These are phyloP conservation scores for Beauveria sp. DNA, from an alignment of 2,329 filamentous ascomycete species.

Conservation along the genomic window DNA sequence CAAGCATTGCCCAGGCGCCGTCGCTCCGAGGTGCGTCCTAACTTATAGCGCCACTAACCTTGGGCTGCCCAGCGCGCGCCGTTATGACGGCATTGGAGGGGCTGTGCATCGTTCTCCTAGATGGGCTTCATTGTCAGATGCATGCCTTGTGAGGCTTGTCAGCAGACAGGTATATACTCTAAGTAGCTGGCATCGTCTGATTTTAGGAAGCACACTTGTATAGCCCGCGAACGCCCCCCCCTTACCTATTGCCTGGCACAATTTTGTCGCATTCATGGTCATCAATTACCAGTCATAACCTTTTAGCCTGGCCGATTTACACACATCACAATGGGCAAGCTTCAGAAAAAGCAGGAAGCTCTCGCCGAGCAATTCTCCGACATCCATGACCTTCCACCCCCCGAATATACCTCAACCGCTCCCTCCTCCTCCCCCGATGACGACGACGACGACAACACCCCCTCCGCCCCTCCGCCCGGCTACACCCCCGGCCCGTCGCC, in stretches of 20 bases:
- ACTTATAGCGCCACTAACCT: neutral
- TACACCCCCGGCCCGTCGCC: slow-evolving; percentile 8
- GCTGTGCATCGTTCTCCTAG: neutral
- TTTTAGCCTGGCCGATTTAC: neutral
- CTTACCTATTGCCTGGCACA: no score
- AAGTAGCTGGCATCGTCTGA: neutral
- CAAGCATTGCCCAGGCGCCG: no score
- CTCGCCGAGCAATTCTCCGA: neutral
- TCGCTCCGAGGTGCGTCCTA: no score
- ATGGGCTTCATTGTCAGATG: neutral
- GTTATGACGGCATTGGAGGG: neutral
- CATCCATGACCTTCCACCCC: neutral
- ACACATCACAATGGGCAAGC: slow-evolving; percentile 3
- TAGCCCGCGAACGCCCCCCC: no score
- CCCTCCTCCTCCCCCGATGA: neutral
- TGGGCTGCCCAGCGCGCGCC: neutral
- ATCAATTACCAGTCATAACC: neutral
- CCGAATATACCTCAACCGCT: neutral
- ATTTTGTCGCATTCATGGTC: no score
- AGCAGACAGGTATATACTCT: neutral
- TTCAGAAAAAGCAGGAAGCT: slow-evolving; percentile 3
- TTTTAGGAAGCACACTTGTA: neutral
- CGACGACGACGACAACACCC: neutral
- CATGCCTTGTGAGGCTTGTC: no score
- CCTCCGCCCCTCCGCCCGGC: neutral